Base-by-base conservation (phyloP, 2,329 filamentous ascomycete species). In the Thielaviopsis musarum region DNA sequence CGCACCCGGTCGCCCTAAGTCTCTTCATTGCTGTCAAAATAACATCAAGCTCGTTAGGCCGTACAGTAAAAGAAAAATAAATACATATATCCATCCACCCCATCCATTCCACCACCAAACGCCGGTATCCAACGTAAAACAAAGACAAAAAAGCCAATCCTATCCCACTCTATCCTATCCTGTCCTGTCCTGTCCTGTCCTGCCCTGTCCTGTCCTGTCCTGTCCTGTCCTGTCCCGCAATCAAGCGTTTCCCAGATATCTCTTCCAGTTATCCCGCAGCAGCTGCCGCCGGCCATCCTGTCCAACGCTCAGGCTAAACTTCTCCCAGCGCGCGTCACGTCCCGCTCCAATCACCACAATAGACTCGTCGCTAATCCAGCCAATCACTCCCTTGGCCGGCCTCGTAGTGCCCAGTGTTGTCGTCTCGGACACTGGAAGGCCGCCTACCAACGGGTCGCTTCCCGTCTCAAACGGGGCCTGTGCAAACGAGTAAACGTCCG, bases 401-500 rank as follows among this genome's bases (percentile, higher is more conserved):
- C 82, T 71, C 15, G 74, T 72, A 17, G 75, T 78, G 1, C 76
- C 75, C 9, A 80, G 68, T 1, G 77, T 75, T 1, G 74, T 72
- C 34, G 68, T 70, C 30, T 74, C 75, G 2, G 72, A 71, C 60
- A 73, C 70, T 0, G 71, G 71, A 21, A 75, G 70, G 2, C 71
- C 73, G 13, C 72, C 74, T 48, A 73, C 71, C 52, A 74, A 68
- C 28, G 77, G 74, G 66, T 95, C 89, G 34, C 93, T 85, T 2
- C 88, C 88, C 45, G 89, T 84, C 65, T 93, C 85, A 66, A 97
- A 97, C 38, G 84, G 83, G 2, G 82, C 80, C 49, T 84, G 88
- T 3, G 88, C 80, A 66, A 91, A 91, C 0, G 88, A 94, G 69
- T 96, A 95, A 9, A 85, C 79, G 64, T 97, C 93, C 1, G 88